Percentiles rank a stretch among this genome's conserved stretches.
phyloP scores from a whole-genome alignment of 331 rosid genomes.

The Rosa hybrid region DNA sequence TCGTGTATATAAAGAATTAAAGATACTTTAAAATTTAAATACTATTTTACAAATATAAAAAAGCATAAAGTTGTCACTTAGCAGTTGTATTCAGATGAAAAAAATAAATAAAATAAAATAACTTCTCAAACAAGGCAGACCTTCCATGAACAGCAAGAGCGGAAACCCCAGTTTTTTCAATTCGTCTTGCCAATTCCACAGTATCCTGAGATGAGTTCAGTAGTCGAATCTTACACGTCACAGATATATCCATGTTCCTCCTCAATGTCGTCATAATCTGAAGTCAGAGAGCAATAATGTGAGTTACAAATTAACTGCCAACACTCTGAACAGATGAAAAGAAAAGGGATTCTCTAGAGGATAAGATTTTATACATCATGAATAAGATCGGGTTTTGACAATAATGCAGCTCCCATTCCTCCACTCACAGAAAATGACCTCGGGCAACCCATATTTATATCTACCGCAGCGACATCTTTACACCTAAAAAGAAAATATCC shows the following conservation, averaged over 20 bases:
- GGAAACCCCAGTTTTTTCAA: conserved; percentile 87
- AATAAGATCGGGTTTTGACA: conserved; percentile 78
- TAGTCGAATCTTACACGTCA: conserved; percentile 87
- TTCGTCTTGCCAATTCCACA: conserved; percentile 76
- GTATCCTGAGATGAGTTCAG: conserved; percentile 68
- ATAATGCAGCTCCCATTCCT: conserved; percentile 89
- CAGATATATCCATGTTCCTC: conserved; percentile 77
- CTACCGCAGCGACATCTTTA: conserved; percentile 84
- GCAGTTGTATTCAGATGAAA: background rate
- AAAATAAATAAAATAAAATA: background rate
- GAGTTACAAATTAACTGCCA: conserved; percentile 14
- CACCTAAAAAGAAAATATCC: conserved; percentile 42
- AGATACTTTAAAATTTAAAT: too few relatives aligned
- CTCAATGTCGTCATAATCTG: conserved; percentile 83
- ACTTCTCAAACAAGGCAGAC: conserved; percentile 25
- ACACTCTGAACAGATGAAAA: background rate
- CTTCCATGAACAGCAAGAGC: conserved; percentile 97
- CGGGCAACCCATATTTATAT: conserved; percentile 96
- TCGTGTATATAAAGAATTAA: too few relatives aligned
- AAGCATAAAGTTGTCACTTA: background rate
- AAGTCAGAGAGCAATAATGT: conserved; percentile 21
- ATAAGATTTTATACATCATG: conserved; percentile 58
- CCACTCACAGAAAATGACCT: conserved; percentile 85
- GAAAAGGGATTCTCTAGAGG: conserved; percentile 16
- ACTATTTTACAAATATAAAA: background rate